Evolutionary conservation across 495 filamentous ascomycete species (phyloP).

Genomic region (Amniculicola lignicola): DNA sequence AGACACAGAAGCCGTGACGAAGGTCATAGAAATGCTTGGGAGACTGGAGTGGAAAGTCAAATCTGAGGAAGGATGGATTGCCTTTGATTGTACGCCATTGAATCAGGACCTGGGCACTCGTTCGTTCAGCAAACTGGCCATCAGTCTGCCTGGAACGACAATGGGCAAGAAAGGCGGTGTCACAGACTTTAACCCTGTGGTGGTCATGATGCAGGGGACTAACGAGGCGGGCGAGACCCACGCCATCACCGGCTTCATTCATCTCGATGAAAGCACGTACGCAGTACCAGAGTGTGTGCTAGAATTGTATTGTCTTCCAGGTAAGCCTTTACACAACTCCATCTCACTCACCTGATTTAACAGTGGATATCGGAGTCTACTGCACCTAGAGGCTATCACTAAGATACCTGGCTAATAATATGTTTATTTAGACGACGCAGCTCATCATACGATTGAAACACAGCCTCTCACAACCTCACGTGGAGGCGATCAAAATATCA

Average conservation of each 20-base stretch:
- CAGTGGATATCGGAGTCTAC: no score
- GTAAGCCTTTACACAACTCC: no score
- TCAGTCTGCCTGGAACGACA: neutral
- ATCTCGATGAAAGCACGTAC: neutral
- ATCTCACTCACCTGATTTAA: no score
- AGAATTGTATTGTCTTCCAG: neutral
- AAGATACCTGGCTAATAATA: no score
- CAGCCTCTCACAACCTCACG: neutral
- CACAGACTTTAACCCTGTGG: neutral
- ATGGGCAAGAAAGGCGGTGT: neutral
- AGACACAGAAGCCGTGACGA: neutral
- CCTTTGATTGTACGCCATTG: neutral
- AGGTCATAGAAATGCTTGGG: neutral
- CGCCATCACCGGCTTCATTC: neutral
- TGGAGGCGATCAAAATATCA: neutral
- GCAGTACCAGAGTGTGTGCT: neutral
- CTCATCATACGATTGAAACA: slow-evolving; percentile 1
- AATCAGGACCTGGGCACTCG: neutral
- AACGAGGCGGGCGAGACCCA: neutral
- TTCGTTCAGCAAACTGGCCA: neutral
- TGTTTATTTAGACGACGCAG: slow-evolving; percentile 1
- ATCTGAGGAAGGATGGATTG: neutral
- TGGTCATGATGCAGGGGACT: neutral
- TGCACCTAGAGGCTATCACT: no score
- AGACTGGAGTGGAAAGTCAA: neutral